These are phyloP conservation scores for Eimeria sp. DNA, from an alignment of 169 alveolate species.

Conservation along the genomic window DNA sequence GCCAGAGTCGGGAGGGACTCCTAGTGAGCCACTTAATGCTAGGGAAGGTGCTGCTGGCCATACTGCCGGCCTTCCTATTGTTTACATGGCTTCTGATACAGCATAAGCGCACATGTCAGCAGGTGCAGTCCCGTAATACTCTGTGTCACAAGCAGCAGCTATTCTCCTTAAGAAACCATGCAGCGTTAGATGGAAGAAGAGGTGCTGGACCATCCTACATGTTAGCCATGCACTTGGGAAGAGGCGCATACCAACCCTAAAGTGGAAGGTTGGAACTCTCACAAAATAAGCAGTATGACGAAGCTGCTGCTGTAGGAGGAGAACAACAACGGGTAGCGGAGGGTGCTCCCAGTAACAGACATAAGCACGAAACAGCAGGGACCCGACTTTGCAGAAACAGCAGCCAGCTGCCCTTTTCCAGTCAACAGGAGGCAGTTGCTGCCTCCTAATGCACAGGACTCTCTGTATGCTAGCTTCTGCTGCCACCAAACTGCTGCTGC, in stretches of 20 bases:
- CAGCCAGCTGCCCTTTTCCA: not conserved
- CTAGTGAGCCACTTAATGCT: not conserved
- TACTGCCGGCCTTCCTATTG: not conserved
- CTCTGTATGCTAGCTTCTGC: not conserved
- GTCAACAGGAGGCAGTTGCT: not conserved
- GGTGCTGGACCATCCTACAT: too few relatives aligned
- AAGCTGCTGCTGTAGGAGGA: too few relatives aligned
- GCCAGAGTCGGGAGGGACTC: not conserved
- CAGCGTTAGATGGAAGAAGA: not conserved
- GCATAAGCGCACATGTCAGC: not conserved
- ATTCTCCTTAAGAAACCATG: not conserved
- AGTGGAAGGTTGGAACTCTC: too few relatives aligned
- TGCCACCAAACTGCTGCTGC: not conserved
- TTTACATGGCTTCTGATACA: not conserved
- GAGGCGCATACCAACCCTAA: too few relatives aligned
- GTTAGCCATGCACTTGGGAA: too few relatives aligned
- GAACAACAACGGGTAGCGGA: too few relatives aligned
- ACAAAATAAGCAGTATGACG: too few relatives aligned
- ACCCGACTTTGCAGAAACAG: not conserved
- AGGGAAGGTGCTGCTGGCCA: not conserved
- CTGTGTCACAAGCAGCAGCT: not conserved
- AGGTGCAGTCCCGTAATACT: too few relatives aligned
- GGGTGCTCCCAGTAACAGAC: too few relatives aligned
- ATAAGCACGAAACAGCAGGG: not conserved
- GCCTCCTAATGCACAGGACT: not conserved